These are phyloP conservation scores for Kwoniella newhampshirensis DNA, from an alignment of 768 basidiomycete species.

Conservation along the genomic window DNA sequence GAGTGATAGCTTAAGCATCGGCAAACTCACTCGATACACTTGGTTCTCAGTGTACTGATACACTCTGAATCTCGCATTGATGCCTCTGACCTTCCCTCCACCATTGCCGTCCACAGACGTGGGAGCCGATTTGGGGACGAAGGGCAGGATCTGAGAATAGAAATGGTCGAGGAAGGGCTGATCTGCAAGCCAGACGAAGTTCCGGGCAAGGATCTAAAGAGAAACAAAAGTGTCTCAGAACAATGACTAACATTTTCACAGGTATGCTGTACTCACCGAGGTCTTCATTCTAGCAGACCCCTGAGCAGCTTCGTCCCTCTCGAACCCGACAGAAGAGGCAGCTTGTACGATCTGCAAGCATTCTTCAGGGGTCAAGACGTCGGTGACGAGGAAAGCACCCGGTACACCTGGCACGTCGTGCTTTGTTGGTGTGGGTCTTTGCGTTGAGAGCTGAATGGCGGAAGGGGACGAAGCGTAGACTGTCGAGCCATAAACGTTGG, in stretches of 20 bases:
- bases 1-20: neutral
- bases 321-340: conserved; percentile 58
- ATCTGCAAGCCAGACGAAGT: conserved; percentile 62
- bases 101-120: conserved; percentile 34
- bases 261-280: conserved; percentile 50
- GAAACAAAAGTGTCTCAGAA: too few relatives aligned
- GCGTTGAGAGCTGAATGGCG: conserved; percentile 52
- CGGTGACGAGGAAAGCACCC: conserved; percentile 59
- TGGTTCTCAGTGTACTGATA: conserved; percentile 61
- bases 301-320: conserved; percentile 60
- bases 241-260: too few relatives aligned
- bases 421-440: conserved; percentile 48
- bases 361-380: conserved; percentile 58
- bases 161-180: conserved; percentile 55
- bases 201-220: conserved; percentile 55
- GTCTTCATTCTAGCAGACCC: conserved; percentile 58
- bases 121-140: conserved; percentile 56
- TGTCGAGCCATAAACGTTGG: conserved; percentile 60
- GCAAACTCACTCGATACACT: conserved; percentile 55
- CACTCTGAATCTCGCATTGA: conserved; percentile 60
- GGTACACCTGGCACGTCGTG: conserved; percentile 58
- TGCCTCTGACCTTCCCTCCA: conserved; percentile 57
- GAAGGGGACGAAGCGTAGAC: conserved; percentile 57
- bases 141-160: conserved; percentile 56
- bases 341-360: conserved; percentile 58